These are phyloP conservation scores for Taphrina sp. DNA, from an alignment of 1,139 yeast genomes.

Conservation along the genomic window DNA sequence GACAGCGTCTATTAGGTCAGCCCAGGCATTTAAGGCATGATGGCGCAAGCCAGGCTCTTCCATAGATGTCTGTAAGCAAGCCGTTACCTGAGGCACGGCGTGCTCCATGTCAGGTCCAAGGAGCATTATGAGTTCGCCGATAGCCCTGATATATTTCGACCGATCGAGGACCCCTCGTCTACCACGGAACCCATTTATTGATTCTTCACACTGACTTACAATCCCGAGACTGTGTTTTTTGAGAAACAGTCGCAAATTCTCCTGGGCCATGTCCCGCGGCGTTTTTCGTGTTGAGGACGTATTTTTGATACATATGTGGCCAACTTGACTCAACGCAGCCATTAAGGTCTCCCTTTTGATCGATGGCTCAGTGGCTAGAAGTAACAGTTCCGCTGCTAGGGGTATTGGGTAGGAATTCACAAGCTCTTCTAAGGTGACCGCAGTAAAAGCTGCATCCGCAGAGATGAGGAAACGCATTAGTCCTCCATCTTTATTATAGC, in stretches of 20 bases:
- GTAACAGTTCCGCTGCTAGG: slow-evolving; percentile 44
- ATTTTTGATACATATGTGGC: slow-evolving; percentile 17
- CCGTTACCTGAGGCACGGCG: slow-evolving; percentile 83
- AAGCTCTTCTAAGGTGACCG: slow-evolving; percentile 49
- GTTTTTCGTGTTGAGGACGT: slow-evolving; percentile 15
- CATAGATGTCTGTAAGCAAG: slow-evolving; percentile 78
- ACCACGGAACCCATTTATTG: slow-evolving; percentile 71
- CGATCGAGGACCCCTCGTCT: slow-evolving; percentile 71
- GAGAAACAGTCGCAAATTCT: slow-evolving; percentile 43
- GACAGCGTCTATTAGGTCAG: slow-evolving; percentile 53
- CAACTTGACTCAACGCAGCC: slow-evolving; percentile 31
- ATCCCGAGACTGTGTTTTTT: slow-evolving; percentile 69
- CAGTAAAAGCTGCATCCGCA: slow-evolving; percentile 53
- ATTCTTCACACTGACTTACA: slow-evolving; percentile 74
- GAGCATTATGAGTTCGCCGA: slow-evolving; percentile 64
- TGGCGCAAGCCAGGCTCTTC: slow-evolving; percentile 62
- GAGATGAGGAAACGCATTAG: slow-evolving; percentile 54
- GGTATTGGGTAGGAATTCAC: slow-evolving; percentile 45
- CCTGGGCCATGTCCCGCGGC: slow-evolving; percentile 39
- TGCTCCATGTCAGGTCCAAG: slow-evolving; percentile 63
- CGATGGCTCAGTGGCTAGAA: slow-evolving; percentile 38
- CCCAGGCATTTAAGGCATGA: slow-evolving; percentile 69
- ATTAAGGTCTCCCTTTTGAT: slow-evolving; percentile 20
- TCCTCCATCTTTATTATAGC: slow-evolving; percentile 51
- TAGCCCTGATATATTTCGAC: slow-evolving; percentile 68